Evolutionary conservation across 768 basidiomycete species (phyloP).

Genomic region (Amanita molliuscula): DNA sequence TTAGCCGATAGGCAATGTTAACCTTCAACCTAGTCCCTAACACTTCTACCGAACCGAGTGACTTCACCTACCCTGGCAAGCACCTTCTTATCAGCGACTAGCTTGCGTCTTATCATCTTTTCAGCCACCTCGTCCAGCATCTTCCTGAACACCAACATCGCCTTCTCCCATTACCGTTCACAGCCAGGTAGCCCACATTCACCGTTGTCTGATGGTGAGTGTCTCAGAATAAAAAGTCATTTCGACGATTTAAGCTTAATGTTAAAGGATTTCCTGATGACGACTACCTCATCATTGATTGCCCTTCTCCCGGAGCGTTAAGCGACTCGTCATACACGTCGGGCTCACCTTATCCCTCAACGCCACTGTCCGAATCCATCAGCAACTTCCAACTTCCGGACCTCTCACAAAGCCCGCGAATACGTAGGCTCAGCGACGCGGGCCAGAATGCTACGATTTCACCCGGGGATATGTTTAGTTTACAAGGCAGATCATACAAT

Average conservation of each 20-base stretch:
- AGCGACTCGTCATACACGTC: constrained; percentile 1
- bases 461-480: neutral
- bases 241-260: neutral
- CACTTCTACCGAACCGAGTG: neutral
- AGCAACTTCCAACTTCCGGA: neutral
- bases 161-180: neutral
- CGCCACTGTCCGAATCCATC: neutral
- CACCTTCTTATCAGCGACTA: neutral
- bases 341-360: neutral
- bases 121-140: neutral
- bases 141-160: neutral
- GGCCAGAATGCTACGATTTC: neutral
- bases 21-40: neutral
- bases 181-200: constrained; percentile 2
- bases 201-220: neutral
- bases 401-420: neutral
- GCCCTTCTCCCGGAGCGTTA: constrained; percentile 4
- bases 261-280: constrained; percentile 1
- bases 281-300: neutral
- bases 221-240: neutral
- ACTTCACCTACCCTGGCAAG: neutral
- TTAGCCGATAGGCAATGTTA: neutral
- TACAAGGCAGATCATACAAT: neutral
- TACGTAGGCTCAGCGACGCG: neutral
- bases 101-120: neutral